phyloP scores from a whole-genome alignment of 345 rosid genomes.

The Corchorus olitorius region DNA sequence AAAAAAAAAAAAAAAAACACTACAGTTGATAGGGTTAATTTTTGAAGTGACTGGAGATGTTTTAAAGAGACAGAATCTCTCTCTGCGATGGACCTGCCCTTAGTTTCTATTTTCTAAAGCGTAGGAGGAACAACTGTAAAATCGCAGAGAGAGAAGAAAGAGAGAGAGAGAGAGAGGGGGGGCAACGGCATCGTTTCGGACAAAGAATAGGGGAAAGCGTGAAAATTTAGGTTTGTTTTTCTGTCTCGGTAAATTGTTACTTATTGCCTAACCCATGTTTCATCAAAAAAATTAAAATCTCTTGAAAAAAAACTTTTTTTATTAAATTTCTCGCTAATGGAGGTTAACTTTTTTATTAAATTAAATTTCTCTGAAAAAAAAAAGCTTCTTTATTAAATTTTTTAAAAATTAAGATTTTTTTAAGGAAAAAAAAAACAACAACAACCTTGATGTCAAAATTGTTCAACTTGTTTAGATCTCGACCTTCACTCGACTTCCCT shows the following conservation, averaged over 20 bases:
- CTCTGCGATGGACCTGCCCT: not conserved
- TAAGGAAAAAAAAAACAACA: too few relatives aligned
- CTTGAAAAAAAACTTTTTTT: too few relatives aligned
- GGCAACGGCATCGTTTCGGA: conserved; percentile 5
- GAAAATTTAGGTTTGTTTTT: not conserved
- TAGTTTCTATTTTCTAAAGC: not conserved
- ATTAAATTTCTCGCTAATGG: too few relatives aligned
- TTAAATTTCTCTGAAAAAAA: too few relatives aligned
- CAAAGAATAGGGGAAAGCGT: not conserved
- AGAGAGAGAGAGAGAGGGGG: too few relatives aligned
- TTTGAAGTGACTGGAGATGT: not conserved
- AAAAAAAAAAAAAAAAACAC: not conserved
- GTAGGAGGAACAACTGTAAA: not conserved
- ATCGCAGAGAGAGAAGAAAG: not conserved
- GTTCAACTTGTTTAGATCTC: too few relatives aligned
- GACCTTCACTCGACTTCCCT: too few relatives aligned
- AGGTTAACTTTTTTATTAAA: too few relatives aligned
- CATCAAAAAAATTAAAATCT: too few relatives aligned
- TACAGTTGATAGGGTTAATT: not conserved
- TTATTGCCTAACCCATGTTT: not conserved
- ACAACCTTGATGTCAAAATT: too few relatives aligned
- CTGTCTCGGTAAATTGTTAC: not conserved
- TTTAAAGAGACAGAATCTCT: conserved; percentile 9
- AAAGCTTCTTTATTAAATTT: too few relatives aligned
- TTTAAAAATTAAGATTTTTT: too few relatives aligned